phyloP scores from a whole-genome alignment of 345 rosid genomes.

The Moricandia moricandioides region DNA sequence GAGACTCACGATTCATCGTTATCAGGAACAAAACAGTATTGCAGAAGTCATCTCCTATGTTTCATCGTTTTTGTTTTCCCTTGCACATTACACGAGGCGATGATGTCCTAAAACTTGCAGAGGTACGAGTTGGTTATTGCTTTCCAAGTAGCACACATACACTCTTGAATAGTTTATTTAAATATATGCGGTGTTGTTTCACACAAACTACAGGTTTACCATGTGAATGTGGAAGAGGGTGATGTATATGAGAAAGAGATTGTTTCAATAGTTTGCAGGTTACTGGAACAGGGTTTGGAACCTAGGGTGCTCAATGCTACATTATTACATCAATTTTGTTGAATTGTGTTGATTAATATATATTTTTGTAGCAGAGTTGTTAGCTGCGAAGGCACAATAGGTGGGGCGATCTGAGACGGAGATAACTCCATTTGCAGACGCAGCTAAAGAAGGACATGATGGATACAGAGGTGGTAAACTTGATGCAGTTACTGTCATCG shows the following conservation, averaged over 20 bases:
- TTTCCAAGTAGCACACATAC: slow-evolving; percentile 16
- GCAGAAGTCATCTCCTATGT: slow-evolving; percentile 59
- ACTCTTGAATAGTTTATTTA: not conserved
- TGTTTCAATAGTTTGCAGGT: slow-evolving; percentile 44
- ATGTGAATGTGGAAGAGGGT: slow-evolving; percentile 50
- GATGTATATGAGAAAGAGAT: slow-evolving; percentile 71
- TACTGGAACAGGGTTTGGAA: slow-evolving; percentile 44
- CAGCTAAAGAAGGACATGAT: slow-evolving; percentile 62
- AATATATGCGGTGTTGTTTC: not conserved
- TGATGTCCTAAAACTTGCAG: slow-evolving; percentile 45
- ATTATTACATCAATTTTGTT: no score
- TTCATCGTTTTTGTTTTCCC: slow-evolving; percentile 67
- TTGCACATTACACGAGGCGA: slow-evolving; percentile 50
- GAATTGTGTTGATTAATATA: no score
- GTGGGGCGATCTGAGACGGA: slow-evolving; percentile 41
- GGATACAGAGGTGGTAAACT: slow-evolving; percentile 63
- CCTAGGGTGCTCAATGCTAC: slow-evolving; percentile 78
- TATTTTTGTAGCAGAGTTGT: slow-evolving; percentile 35
- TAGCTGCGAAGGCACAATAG: slow-evolving; percentile 56
- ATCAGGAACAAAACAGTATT: slow-evolving; percentile 52
- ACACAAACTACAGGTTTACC: slow-evolving; percentile 46
- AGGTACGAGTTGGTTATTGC: slow-evolving; percentile 43
- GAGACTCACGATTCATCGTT: slow-evolving; percentile 74
- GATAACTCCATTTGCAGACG: slow-evolving; percentile 68
- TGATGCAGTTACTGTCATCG: slow-evolving; percentile 59